Percentiles rank a stretch among this genome's conserved stretches.
These are phyloP conservation scores for Falciphora oryzae DNA, from an alignment of 2,329 filamentous ascomycete species.

Conservation along the genomic window DNA sequence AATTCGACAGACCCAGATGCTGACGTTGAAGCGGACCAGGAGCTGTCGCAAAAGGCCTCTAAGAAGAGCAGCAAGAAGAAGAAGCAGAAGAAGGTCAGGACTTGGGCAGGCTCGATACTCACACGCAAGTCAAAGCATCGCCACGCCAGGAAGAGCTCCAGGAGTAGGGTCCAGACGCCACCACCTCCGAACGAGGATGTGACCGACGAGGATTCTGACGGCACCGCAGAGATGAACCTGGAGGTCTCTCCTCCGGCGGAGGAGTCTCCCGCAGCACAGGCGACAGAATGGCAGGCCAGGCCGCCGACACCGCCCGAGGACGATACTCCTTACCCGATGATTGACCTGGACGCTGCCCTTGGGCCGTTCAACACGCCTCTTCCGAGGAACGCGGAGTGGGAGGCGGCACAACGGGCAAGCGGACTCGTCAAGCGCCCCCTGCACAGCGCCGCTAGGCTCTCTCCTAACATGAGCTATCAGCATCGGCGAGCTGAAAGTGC, in stretches of 20 bases:
- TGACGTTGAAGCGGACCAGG: slow-evolving; percentile 15
- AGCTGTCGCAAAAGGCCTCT: slow-evolving; percentile 20
- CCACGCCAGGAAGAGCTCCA: slow-evolving; percentile 31
- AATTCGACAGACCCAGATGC: not conserved
- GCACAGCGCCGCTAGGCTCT: slow-evolving; percentile 70
- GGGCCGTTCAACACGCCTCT: slow-evolving; percentile 85
- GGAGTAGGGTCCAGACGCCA: slow-evolving; percentile 38
- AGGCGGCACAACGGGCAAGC: slow-evolving; percentile 56
- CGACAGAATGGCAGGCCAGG: slow-evolving; percentile 32
- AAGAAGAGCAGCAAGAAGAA: slow-evolving; percentile 34
- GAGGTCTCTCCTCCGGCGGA: slow-evolving; percentile 14
- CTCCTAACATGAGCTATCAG: slow-evolving; percentile 65
- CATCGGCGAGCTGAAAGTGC: slow-evolving; percentile 76
- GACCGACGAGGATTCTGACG: slow-evolving; percentile 22
- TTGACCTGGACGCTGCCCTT: slow-evolving; percentile 89
- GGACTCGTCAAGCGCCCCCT: slow-evolving; percentile 59
- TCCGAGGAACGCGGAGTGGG: slow-evolving; percentile 57
- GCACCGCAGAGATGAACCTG: slow-evolving; percentile 20
- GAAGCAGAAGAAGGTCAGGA: slow-evolving; percentile 76
- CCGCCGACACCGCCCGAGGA: slow-evolving; percentile 39
- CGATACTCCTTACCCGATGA: slow-evolving; percentile 70
- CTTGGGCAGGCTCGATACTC: slow-evolving; percentile 63
- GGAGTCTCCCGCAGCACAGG: slow-evolving; percentile 8
- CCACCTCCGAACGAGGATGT: slow-evolving; percentile 28
- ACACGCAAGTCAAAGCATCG: slow-evolving; percentile 53